phyloP scores from a whole-genome alignment of 2,329 filamentous ascomycete species.

The Dryadomyces quercus-mongolicae region DNA sequence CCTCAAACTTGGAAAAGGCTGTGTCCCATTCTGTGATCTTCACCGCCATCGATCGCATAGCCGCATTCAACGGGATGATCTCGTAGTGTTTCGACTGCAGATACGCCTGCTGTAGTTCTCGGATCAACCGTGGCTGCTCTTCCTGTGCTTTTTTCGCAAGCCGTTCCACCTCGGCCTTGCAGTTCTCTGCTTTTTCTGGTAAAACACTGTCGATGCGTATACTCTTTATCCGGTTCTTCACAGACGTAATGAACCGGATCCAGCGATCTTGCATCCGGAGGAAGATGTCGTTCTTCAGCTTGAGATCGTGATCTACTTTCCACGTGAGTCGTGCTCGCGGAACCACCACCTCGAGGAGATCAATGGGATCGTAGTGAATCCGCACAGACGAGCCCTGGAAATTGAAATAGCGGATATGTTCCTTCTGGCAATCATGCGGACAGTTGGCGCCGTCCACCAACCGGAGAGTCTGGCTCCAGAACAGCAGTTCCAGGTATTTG shows the following conservation, averaged over 20 bases:
- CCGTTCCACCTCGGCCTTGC: conserved; percentile 67
- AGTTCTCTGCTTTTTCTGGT: conserved; percentile 74
- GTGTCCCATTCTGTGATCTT: conserved; percentile 90
- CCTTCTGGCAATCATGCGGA: conserved; percentile 80
- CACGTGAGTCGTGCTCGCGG: conserved; percentile 84
- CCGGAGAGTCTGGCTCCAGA: conserved; percentile 81
- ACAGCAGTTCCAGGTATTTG: conserved; percentile 94
- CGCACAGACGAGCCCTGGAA: conserved; percentile 74
- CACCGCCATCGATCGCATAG: conserved; percentile 82
- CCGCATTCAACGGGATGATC: conserved; percentile 82
- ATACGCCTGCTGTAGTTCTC: conserved; percentile 78
- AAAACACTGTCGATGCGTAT: conserved; percentile 88
- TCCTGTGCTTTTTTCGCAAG: conserved; percentile 71
- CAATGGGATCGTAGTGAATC: conserved; percentile 86
- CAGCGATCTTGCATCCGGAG: conserved; percentile 69
- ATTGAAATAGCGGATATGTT: conserved; percentile 89
- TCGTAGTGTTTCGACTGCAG: conserved; percentile 94
- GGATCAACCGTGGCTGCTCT: conserved; percentile 62
- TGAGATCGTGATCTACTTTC: conserved; percentile 93
- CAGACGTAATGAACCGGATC: conserved; percentile 76
- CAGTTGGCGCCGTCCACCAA: conserved; percentile 55
- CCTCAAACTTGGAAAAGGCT: conserved; percentile 80
- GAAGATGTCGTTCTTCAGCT: conserved; percentile 86
- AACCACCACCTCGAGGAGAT: conserved; percentile 87
- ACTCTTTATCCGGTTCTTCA: conserved; percentile 69